These are phyloP conservation scores for Marasmius oreades DNA, from an alignment of 1,284 basidiomycete genomes.

Conservation along the genomic window DNA sequence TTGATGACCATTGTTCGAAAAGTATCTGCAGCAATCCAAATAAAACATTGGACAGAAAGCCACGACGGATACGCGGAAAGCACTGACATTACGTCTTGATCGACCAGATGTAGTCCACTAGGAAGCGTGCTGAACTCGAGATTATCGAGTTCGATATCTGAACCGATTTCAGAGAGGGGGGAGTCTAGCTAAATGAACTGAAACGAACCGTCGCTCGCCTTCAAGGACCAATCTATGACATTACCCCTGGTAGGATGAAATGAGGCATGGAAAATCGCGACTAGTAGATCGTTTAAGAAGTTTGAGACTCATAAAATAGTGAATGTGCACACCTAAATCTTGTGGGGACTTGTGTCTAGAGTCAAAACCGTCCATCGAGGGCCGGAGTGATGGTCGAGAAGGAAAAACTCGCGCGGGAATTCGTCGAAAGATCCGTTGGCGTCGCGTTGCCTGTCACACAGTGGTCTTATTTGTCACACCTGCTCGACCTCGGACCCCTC, in stretches of 20 bases:
- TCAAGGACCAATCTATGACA: constrained; percentile 70
- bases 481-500: too few species aligned
- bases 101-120: constrained; percentile 75
- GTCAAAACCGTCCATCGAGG: constrained; percentile 6
- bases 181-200: too few species aligned
- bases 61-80: not conserved
- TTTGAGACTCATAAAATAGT: not conserved
- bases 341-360: constrained; percentile 21
- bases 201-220: constrained; percentile 56
- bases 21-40: constrained; percentile 57
- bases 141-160: constrained; percentile 63
- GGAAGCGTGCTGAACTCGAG: constrained; percentile 78
- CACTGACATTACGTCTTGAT: constrained; percentile 71
- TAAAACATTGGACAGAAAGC: constrained; percentile 8
- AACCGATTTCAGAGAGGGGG: constrained; percentile 2
- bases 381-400: not conserved
- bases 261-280: constrained; percentile 78
- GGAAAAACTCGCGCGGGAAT: too few species aligned
- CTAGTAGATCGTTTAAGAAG: constrained; percentile 32
- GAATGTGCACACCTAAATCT: constrained; percentile 24
- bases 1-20: constrained; percentile 62
- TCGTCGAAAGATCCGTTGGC: too few species aligned
- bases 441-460: not conserved
- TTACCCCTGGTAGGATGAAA: constrained; percentile 81
- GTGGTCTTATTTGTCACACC: constrained; percentile 5